Conservation (phyloP, 129 eudicot genomes). For the Glebionis coronaria region DNA sequence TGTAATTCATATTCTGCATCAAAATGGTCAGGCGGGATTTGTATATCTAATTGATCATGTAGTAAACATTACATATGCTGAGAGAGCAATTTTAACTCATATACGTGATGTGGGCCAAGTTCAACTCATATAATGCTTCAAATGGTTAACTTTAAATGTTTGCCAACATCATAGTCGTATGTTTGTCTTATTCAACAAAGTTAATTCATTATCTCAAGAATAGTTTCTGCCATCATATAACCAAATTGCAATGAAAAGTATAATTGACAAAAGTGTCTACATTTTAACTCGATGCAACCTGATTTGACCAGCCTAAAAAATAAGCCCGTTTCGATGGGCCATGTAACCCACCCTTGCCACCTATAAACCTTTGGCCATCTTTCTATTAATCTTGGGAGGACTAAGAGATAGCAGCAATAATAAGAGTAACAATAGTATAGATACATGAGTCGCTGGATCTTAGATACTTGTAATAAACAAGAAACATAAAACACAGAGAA, state of each 20-base stretch:
- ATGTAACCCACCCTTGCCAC: background rate
- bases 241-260: too few relatives aligned
- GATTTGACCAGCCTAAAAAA: background rate
- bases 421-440: too few relatives aligned
- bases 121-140: too few relatives aligned
- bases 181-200: background rate
- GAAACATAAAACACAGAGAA: too few relatives aligned
- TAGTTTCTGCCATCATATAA: background rate
- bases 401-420: background rate
- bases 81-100: conserved; percentile 5
- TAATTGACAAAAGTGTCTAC: background rate
- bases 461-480: background rate
- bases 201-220: background rate
- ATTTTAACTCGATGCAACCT: background rate
- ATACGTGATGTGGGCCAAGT: background rate
- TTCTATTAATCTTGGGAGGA: background rate
- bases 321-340: background rate
- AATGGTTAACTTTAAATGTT: too few relatives aligned
- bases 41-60: background rate
- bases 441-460: background rate
- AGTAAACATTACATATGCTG: background rate
- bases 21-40: background rate
- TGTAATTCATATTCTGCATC: conserved; percentile 5
- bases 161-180: too few relatives aligned
- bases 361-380: background rate